phyloP scores from a whole-genome alignment of 352 stramenopile genomes.

The Bremia lactucae region DNA sequence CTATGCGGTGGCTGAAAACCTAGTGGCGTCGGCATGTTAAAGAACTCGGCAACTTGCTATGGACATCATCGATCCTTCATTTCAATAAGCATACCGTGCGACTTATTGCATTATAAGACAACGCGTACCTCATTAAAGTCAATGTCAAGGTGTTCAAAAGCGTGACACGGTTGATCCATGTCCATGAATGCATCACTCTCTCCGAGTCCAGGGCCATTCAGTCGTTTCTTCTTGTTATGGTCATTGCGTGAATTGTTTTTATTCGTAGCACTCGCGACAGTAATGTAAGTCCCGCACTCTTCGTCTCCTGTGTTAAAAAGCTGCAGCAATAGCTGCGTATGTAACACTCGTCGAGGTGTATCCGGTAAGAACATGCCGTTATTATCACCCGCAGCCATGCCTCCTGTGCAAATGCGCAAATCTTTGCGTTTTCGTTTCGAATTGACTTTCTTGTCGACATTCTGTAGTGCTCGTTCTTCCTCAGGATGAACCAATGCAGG shows the following conservation, averaged over 20 bases:
- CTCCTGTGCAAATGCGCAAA: constrained; percentile 59
- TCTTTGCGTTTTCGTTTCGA: constrained; percentile 81
- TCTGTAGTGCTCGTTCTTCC: constrained; percentile 8
- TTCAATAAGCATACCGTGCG: constrained; percentile 6
- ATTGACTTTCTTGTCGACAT: constrained; percentile 42
- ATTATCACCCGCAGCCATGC: constrained; percentile 22
- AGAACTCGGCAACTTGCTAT: constrained; percentile 77
- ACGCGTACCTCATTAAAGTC: constrained; percentile 67
- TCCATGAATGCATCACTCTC: constrained; percentile 31
- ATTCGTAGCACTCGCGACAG: constrained; percentile 19
- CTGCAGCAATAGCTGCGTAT: constrained; percentile 74
- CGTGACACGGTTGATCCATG: constrained; percentile 56
- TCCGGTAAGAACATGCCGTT: constrained; percentile 70
- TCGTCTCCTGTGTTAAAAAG: constrained; percentile 54
- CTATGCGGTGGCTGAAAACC: constrained; percentile 56
- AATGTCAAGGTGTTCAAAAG: constrained; percentile 78
- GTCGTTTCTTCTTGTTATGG: constrained; percentile 18
- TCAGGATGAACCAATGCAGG: constrained; percentile 57
- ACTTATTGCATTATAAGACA: background rate
- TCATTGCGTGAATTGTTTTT: constrained; percentile 57
- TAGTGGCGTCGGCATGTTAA: constrained; percentile 58
- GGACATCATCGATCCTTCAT: background rate
- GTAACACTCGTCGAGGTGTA: constrained; percentile 56
- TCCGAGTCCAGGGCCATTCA: background rate
- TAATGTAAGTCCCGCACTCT: constrained; percentile 17